Conservation (phyloP, 495 filamentous ascomycete genomes). For the Aspergillus conjunctus region DNA sequence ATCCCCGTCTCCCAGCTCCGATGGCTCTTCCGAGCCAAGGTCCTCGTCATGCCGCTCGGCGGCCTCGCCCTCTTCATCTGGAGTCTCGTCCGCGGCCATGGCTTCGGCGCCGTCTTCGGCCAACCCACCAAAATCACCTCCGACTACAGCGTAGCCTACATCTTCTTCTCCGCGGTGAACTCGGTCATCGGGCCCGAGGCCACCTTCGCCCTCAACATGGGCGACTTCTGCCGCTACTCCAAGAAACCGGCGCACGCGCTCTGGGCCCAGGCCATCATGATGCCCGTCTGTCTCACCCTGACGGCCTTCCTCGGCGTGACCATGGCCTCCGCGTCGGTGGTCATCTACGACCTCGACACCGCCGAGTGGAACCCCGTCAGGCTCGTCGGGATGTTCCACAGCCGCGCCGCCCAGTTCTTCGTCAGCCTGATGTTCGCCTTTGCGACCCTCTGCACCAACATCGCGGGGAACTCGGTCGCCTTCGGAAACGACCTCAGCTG, state of each 20-base stretch:
- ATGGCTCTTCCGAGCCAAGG: background rate
- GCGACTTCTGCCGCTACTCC: background rate
- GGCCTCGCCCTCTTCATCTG: slow-evolving; percentile 1
- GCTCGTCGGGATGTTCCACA: background rate
- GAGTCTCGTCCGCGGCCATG: background rate
- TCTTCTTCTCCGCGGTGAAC: background rate
- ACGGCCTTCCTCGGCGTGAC: background rate
- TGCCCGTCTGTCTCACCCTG: background rate
- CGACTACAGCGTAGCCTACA: background rate
- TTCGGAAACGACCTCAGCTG: background rate
- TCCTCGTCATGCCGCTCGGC: background rate
- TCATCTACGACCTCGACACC: background rate
- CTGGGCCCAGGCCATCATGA: background rate
- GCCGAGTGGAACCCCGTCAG: background rate
- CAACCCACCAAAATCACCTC: background rate
- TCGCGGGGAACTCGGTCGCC: background rate
- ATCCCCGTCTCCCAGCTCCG: background rate
- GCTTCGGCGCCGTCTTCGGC: background rate
- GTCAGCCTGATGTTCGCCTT: background rate
- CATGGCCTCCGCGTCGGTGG: background rate
- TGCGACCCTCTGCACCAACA: background rate
- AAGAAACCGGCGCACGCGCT: background rate
- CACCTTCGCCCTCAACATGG: background rate
- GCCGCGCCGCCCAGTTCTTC: background rate
- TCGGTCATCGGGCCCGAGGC: background rate